Percentiles rank a stretch among this genome's conserved stretches.
Conservation (phyloP, 805 yeast genomes). For the Teunomyces funiuensis region DNA sequence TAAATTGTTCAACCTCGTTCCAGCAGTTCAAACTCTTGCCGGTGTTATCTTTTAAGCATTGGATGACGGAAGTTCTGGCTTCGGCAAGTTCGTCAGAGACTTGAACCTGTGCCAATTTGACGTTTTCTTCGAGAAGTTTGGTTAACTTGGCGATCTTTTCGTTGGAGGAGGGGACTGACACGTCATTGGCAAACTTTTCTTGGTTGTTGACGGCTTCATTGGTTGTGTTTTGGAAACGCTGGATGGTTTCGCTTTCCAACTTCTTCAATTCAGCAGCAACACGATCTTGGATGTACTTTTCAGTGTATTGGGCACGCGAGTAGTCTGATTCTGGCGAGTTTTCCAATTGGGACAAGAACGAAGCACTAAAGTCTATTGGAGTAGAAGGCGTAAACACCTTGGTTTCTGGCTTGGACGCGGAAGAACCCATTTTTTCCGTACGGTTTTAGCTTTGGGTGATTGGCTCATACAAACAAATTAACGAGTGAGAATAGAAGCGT, state of each 20-base stretch:
- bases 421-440: conserved; percentile 51
- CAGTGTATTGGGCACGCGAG: conserved; percentile 68
- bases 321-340: conserved; percentile 64
- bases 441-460: not conserved
- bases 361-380: conserved; percentile 66
- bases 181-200: conserved; percentile 20
- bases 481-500: conserved; percentile 2
- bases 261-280: conserved; percentile 56
- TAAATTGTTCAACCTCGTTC: conserved; percentile 74
- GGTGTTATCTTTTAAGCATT: conserved; percentile 62
- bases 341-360: conserved; percentile 63
- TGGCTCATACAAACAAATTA: not conserved
- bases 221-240: conserved; percentile 51
- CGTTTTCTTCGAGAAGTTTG: conserved; percentile 33
- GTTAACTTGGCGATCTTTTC: conserved; percentile 44
- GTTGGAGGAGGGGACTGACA: conserved; percentile 32
- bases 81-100: conserved; percentile 38
- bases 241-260: conserved; percentile 53
- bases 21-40: conserved; percentile 77
- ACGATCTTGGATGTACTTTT: conserved; percentile 63
- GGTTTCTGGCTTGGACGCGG: conserved; percentile 61
- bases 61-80: conserved; percentile 51
- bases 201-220: conserved; percentile 36
- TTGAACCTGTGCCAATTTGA: conserved; percentile 31
- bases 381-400: conserved; percentile 66